Base-by-base conservation (phyloP, 805 yeast species). In the Zygoascus bituminiphila region DNA sequence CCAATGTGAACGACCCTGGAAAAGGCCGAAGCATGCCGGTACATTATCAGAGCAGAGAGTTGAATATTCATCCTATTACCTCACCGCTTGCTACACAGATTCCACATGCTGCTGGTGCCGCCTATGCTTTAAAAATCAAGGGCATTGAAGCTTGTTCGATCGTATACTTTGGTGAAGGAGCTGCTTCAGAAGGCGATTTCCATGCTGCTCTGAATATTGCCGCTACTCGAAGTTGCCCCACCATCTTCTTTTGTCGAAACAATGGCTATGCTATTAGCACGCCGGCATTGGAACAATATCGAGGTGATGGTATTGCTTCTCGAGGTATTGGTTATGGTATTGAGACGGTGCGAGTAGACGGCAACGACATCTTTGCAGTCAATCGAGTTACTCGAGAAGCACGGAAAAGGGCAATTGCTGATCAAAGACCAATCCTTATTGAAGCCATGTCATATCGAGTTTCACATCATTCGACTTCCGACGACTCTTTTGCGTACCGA, bases 41-140 rank as follows among this genome's bases (percentile, higher is more conserved):
- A 14, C 68, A 63, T 49, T 60, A 63, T 44, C 59, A 57, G 46
- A 53, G 57, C 19, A 45, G 54, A 33, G 42, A 53, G 39, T 55
- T 58, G 47, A 62, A 62, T 44, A 49, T 63, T 31, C 68, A 63
- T 47, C 66, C 68, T 14, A 62, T 63, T 19, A 61, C 66, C 9
- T 62, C 66, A 6, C 62, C 68, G 0, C 47, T 63, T 46, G 63
- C 66, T 4, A 62, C 68, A 2, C 68, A 63, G 55, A 50, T 63
- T 24, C 66, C 68, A 5, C 68, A 63, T 45, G 67, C 67, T 17
- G 62, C 65, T 5, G 68, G 68, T 9, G 66, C 67, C 3, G 68
- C 66, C n/a, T 63, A 63, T 38, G 64, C 65, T 2, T 51, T 63
- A 39, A 63, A 63, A 52, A 50, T 63, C 20, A 48, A 51, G 10